Evolutionary conservation across 2,329 filamentous ascomycete genomes (phyloP), one percentile per base, ranked within the genome.

Genomic region (Thermoascus crustaceus): DNA sequence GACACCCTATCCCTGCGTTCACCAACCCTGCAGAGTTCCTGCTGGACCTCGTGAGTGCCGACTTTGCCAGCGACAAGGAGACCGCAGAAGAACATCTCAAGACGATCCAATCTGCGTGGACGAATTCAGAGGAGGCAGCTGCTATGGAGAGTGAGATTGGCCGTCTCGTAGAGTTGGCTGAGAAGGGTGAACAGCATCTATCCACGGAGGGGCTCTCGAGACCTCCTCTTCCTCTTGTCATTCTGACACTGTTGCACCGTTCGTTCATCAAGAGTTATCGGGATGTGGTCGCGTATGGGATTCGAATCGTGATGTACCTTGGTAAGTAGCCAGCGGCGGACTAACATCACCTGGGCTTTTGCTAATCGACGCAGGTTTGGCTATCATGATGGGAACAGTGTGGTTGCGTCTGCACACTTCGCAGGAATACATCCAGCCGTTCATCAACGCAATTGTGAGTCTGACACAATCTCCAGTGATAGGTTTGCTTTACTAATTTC

Each of bases 351-450:
- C 3, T 20, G 1, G 8, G 4, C 11, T 23, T 3, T 9, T 7
- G 10, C 22, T 13, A 26, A 33, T 36, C n/a, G 30, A 10, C 11
- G 5, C n/a, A 58, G 75, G 76, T 1, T 69, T 93, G 10, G 85
- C 85, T 1, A 75, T 91, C 47, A 80, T 91, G 75, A 87, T 89
- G 80, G 85, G 86, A 4, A 93, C 86, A 0, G 82, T 93, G 8
- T 94, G 84, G 80, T 64, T 93, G 9, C 76, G 85, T 4, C 68
- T 94, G 2, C 63, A 71, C 3, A 70, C 80, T 0, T 64, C 70
- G 0, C 85, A 93, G 54, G 66, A 71, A 37, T 81, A 82, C 39
- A 89, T 94, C 47, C 80, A 85, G 49, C 78, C 85, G 0, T 83
- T 85, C 49, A 85, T 79, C 58, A 94, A 93, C 55, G 82, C 84